Percentiles rank a stretch among this genome's conserved stretches.
Evolutionary conservation across 768 basidiomycete genomes (phyloP).

Genomic region (Lactarius evosmus): DNA sequence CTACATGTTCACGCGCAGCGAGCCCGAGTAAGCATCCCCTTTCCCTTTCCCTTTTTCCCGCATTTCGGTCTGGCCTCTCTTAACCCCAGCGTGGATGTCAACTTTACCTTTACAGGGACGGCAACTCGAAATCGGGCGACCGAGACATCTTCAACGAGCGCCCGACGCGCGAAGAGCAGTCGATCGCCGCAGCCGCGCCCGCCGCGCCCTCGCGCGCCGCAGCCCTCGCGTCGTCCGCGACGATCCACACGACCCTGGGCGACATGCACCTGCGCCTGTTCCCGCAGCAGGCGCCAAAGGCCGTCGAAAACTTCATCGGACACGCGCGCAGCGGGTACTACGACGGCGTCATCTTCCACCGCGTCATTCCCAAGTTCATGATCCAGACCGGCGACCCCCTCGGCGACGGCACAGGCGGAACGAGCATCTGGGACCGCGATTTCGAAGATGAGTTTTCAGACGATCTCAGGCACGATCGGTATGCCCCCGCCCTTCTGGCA

Average conservation of each 20-base stretch:
- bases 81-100: too few species aligned
- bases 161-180: conserved; percentile 94
- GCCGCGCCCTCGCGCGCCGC: conserved; percentile 55
- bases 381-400: conserved; percentile 94
- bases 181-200: conserved; percentile 64
- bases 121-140: conserved; percentile 64
- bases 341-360: conserved; percentile 92
- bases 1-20: conserved; percentile 88
- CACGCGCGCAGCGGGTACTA: conserved; percentile 87
- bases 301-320: conserved; percentile 97
- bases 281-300: conserved; percentile 89
- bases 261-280: conserved; percentile 89
- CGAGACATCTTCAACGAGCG: conserved; percentile 98
- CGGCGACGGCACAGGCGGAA: conserved; percentile 92
- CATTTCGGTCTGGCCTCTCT: neutral
- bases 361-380: conserved; percentile 98
- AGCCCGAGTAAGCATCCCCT: conserved; percentile 76
- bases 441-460: conserved; percentile 95
- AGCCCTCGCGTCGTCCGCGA: conserved; percentile 71
- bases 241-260: conserved; percentile 93
- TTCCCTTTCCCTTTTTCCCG: neutral
- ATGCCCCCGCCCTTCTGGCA: conserved; percentile 11
- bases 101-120: conserved; percentile 52
- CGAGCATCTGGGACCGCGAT: conserved; percentile 83
- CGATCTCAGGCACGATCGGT: conserved; percentile 88